Conservation (phyloP, 768 basidiomycete genomes). For the Steccherinum ochraceum region DNA sequence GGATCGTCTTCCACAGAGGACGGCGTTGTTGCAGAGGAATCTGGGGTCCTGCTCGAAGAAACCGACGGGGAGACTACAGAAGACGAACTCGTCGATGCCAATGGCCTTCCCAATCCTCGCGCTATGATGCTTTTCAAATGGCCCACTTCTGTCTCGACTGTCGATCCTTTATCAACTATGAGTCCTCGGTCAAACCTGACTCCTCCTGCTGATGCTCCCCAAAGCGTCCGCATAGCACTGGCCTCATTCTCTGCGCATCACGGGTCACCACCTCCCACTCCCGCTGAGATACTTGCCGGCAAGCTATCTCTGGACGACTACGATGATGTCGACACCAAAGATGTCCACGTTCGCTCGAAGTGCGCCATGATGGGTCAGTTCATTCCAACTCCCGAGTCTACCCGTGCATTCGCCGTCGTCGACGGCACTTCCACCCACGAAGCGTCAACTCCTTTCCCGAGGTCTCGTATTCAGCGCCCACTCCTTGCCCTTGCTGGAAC, state of each 20-base stretch:
- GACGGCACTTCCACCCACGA: constrained; percentile 3
- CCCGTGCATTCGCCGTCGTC: constrained; percentile 5
- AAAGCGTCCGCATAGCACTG: constrained; percentile 20
- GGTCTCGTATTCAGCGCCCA: constrained; percentile 5
- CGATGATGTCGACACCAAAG: constrained; percentile 20
- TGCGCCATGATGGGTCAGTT: constrained; percentile 36
- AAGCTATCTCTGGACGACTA: constrained; percentile 38
- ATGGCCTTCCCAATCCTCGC: constrained; percentile 67
- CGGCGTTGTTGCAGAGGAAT: constrained; percentile 17
- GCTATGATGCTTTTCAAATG: constrained; percentile 69
- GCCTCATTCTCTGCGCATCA: constrained; percentile 23
- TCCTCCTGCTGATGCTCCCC: constrained; percentile 12
- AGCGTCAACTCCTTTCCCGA: constrained; percentile 9
- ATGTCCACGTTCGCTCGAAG: constrained; percentile 7
- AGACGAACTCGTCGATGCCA: constrained; percentile 74
- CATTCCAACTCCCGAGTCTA: background rate
- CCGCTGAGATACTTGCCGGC: constrained; percentile 65
- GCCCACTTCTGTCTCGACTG: constrained; percentile 50
- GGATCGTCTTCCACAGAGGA: constrained; percentile 34
- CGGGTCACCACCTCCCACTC: constrained; percentile 37
- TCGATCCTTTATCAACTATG: constrained; percentile 74
- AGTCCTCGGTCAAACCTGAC: constrained; percentile 23
- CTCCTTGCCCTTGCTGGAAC: background rate
- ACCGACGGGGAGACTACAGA: constrained; percentile 76
- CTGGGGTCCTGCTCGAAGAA: constrained; percentile 23